Evolutionary conservation across 495 filamentous ascomycete genomes (phyloP), one percentile per base, ranked within the genome.

Genomic region (Neurospora intermedia): DNA sequence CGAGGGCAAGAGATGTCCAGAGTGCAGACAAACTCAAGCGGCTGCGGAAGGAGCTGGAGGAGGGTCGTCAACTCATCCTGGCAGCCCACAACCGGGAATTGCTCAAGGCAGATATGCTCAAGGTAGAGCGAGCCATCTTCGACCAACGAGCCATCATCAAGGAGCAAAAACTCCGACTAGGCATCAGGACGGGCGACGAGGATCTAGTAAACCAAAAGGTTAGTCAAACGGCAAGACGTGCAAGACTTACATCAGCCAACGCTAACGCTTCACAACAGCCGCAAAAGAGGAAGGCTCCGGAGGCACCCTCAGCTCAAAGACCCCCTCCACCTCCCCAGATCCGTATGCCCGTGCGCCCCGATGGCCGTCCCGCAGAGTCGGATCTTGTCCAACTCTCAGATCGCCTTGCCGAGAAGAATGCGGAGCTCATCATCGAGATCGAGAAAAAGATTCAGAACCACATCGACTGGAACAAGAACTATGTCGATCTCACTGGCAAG

Each of bases 161-260:
- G 85, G 89, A 94, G 72, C 89, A 90, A 78, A 98, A 98, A 85
- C 87, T 91, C 77, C 94, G 92, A 79, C 87, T 97, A 70, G 90
- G 91, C 75, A 92, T 97, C 83, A 97, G 94, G 85, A 90, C 89
- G 71, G 93, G 95, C 73, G 96, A 98, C 80, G 96, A 98, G 76
- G 95, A 98, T 77, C 88, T 98, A 76, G 90, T 96, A 84, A 95
- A 95, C 82, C 92, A 94, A 78, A 96, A 96, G 89, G 93, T 94
- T 84, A 82, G 88, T 76, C 43, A 74, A 38, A n/a, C 48, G 5
- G 40, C 23, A 15, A 46, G 20, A 8, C 13, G 43, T 59, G 72
- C 70, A 9, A 43, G 71, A 16, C 43, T 71, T 69, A 43, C 31
- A 43, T 69, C 43, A 72, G 76, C 71, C 78, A 82, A 82, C 84